phyloP scores from a whole-genome alignment of 352 stramenopile species.

The Peronospora belbahrii region DNA sequence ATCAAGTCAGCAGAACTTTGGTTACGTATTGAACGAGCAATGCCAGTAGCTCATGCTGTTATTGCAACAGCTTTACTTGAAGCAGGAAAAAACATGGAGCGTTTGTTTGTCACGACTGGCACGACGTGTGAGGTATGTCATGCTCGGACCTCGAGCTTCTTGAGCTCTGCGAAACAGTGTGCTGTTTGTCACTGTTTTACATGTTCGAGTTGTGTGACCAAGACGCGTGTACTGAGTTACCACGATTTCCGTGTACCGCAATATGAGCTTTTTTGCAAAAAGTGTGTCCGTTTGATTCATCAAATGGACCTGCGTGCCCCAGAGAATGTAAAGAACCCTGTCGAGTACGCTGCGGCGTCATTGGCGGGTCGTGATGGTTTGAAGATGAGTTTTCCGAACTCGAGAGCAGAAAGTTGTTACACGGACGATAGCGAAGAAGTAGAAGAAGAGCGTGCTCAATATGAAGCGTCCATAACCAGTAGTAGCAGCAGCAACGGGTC shows the following conservation, averaged over 20 bases:
- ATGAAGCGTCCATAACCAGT: constrained; percentile 12
- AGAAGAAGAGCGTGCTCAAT: constrained; percentile 3
- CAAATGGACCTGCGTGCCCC: constrained; percentile 55
- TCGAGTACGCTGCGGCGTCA: constrained; percentile 31
- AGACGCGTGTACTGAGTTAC: constrained; percentile 53
- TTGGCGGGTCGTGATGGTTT: constrained; percentile 22
- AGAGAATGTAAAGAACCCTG: constrained; percentile 33
- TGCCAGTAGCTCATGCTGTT: constrained; percentile 39
- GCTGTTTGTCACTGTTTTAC: constrained; percentile 55
- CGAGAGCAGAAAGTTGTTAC: constrained; percentile 17
- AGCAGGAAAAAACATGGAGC: constrained; percentile 29
- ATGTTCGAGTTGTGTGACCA: constrained; percentile 53
- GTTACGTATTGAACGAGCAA: constrained; percentile 53
- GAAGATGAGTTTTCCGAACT: constrained; percentile 13
- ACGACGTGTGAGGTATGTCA: constrained; percentile 58
- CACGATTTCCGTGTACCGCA: constrained; percentile 48
- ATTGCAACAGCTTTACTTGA: constrained; percentile 54
- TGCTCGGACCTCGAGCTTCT: constrained; percentile 44
- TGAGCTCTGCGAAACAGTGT: constrained; percentile 54
- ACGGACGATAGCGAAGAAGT: constrained; percentile 29
- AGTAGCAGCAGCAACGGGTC: constrained; percentile 27
- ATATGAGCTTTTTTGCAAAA: constrained; percentile 58
- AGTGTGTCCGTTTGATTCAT: constrained; percentile 53
- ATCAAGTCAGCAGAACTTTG: constrained; percentile 69
- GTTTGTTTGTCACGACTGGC: constrained; percentile 23